Conservation (phyloP, 1,284 basidiomycete species). For the Cryptococcus maquisensis region DNA sequence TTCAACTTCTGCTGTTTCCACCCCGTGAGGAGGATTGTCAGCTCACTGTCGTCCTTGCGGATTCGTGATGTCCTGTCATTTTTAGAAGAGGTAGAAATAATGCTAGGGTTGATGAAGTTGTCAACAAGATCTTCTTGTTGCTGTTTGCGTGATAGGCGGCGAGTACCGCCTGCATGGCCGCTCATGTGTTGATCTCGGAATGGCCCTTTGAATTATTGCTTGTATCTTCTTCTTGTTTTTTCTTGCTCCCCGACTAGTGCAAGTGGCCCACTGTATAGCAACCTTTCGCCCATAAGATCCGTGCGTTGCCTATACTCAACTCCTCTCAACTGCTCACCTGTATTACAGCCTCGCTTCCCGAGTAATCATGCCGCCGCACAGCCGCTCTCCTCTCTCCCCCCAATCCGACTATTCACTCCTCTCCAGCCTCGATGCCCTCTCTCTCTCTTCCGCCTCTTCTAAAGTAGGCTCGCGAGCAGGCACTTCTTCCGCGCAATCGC, state of each 20-base stretch:
- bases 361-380: neutral
- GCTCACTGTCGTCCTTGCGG: too few relatives aligned
- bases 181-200: too few relatives aligned
- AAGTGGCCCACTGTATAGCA: too few relatives aligned
- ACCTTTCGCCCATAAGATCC: too few relatives aligned
- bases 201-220: too few relatives aligned
- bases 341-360: neutral
- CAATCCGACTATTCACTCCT: conserved; percentile 15
- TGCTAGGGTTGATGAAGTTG: too few relatives aligned
- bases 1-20: too few relatives aligned
- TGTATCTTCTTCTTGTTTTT: neutral
- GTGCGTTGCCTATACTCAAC: neutral
- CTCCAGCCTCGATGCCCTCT: conserved; percentile 16
- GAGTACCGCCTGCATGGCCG: too few relatives aligned
- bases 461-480: neutral
- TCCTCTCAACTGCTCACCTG: neutral
- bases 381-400: neutral
- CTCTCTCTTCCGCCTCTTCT: conserved; percentile 2
- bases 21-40: too few relatives aligned
- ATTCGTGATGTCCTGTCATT: too few relatives aligned
- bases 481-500: neutral
- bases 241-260: too few relatives aligned
- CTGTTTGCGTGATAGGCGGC: conserved; percentile 56
- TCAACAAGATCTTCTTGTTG: conserved; percentile 54
- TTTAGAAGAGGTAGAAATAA: too few relatives aligned